Base-by-base conservation (phyloP, 2,329 filamentous ascomycete genomes). In the Verticillium dahliae region DNA sequence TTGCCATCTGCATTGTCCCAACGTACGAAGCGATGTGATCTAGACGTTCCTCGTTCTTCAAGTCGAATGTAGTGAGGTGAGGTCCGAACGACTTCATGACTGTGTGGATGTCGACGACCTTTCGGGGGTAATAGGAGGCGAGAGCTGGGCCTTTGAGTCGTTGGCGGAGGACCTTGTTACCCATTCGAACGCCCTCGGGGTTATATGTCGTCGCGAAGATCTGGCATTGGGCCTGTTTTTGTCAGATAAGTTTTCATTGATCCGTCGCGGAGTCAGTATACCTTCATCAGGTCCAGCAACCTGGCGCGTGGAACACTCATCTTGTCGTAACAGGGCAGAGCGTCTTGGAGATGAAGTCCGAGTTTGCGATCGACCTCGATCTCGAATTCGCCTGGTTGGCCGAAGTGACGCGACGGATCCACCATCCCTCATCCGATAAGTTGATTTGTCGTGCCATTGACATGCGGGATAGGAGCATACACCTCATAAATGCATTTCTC, bases 191-290 rank as follows among this genome's bases (percentile, higher is more conserved):
- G 68, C 87, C 81, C 61, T 91, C 83, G 33, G 95, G 95, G 77
- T 99, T 99, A 81, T 88, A 98, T 60, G 89, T 93, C 58, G 90
- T 91, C 71, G 88, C 89, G 81, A 98, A 99, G 79, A 98, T 86
- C 74, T 88, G 86, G 83, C 92, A 97, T 89, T 93, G 92, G 72
- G 85, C 85, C 93, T 97, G 69, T 50, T 7, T 4, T 6, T 52
- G 45, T 52, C 45, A 52, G 45, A n/a, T 9, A 52, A 52, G 45
- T 18, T 52, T 31, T 18, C n/a, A 52, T 27, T 11, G 18, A 13
- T 9, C 18, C 10, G n/a, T 11, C 10, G 3, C 6, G 9, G 18
- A 52, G 35, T 3, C 1, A 3, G 41, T 68, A 56, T 76, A 91
- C 92, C 88, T 92, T 92, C 81, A 94, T 85, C 65, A 97, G 84